Conservation (phyloP, 768 basidiomycete genomes). For the Clitopilus hobsonii region DNA sequence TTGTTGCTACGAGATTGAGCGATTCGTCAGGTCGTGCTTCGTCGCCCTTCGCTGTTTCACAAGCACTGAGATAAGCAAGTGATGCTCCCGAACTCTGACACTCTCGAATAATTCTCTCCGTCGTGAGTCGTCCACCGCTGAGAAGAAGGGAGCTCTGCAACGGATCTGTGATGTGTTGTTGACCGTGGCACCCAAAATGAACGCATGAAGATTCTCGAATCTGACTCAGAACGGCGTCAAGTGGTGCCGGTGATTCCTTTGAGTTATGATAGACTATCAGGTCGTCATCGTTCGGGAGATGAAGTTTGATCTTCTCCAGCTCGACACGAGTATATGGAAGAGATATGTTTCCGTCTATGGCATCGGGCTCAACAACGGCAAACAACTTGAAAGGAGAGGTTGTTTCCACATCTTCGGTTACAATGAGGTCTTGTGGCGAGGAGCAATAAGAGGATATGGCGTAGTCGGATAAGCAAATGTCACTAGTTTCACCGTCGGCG, state of each 20-base stretch:
- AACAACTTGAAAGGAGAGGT: background rate
- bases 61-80: too few relatives aligned
- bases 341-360: background rate
- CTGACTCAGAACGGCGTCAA: background rate
- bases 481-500: background rate
- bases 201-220: background rate
- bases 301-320: background rate
- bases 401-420: background rate
- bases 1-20: too few relatives aligned
- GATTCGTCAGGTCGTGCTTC: too few relatives aligned
- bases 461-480: constrained; percentile 6
- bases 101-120: too few relatives aligned
- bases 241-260: background rate
- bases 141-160: too few relatives aligned
- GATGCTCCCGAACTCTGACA: too few relatives aligned
- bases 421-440: constrained; percentile 4
- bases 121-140: too few relatives aligned
- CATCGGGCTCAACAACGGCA: background rate
- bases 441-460: constrained; percentile 15
- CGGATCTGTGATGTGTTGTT: too few relatives aligned
- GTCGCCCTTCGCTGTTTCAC: too few relatives aligned
- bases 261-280: background rate
- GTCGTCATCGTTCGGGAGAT: background rate
- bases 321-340: background rate
- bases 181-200: too few relatives aligned